A percentile compares a stretch with the other conserved stretches of the same genome.
Evolutionary conservation across 2,329 filamentous ascomycete genomes (phyloP).

Genomic region (Fusarium equiseti): DNA sequence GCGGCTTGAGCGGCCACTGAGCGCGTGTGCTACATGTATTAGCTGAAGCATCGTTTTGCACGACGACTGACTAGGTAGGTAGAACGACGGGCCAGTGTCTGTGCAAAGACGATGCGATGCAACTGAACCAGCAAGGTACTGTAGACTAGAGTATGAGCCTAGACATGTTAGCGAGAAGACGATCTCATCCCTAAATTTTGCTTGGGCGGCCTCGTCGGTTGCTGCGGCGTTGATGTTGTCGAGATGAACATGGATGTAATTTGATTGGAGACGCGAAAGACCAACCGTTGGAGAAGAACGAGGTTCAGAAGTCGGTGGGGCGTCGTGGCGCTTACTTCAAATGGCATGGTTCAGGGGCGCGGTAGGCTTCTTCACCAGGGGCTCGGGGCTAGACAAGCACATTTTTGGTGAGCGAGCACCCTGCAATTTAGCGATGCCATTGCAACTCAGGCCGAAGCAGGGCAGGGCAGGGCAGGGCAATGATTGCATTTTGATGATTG

Average conservation of each 20-base stretch:
- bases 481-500: slow-evolving; percentile 13
- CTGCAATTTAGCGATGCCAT: slow-evolving; percentile 36
- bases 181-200: slow-evolving; percentile 18
- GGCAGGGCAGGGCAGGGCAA: neutral
- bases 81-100: slow-evolving; percentile 17
- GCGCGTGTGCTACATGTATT: neutral
- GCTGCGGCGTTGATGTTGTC: slow-evolving; percentile 32
- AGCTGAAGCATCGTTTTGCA: slow-evolving; percentile 17
- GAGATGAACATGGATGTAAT: slow-evolving; percentile 26
- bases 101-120: slow-evolving; percentile 4
- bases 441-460: neutral
- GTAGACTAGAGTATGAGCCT: neutral
- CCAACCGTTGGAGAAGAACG: slow-evolving; percentile 35
- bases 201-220: slow-evolving; percentile 26
- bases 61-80: slow-evolving; percentile 6
- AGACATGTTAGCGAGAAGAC: slow-evolving; percentile 11
- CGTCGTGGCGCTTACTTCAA: slow-evolving; percentile 29
- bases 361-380: slow-evolving; percentile 13
- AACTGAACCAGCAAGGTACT: slow-evolving; percentile 11
- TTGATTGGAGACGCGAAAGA: slow-evolving; percentile 31
- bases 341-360: slow-evolving; percentile 42
- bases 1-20: slow-evolving; percentile 4
- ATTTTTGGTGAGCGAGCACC: slow-evolving; percentile 25
- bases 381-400: slow-evolving; percentile 23
- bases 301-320: slow-evolving; percentile 39